Base-by-base conservation (phyloP, 352 stramenopile species). In the Achlya hypogyna region DNA sequence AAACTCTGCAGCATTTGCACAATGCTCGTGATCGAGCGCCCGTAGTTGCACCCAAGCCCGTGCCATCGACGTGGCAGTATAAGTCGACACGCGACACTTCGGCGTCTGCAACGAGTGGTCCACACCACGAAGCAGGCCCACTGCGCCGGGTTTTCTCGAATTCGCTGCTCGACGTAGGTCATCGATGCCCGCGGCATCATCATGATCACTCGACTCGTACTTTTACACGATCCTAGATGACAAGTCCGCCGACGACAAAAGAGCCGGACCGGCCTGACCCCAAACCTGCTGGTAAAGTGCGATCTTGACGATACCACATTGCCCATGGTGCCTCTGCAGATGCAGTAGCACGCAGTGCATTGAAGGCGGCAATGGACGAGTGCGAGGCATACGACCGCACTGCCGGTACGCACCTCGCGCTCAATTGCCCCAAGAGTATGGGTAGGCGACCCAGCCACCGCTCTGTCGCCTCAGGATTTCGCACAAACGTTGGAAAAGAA, bases 1-100 rank as follows among this genome's bases (percentile, higher is more conserved):
- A 67, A 32, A 67, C 60, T 4, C 51, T 67, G 5, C 16, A 45
- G 51, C 60, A 67, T 38, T 49, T 67, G n/a, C 60, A 67, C 1
- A 18, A 54, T 20, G 42, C 59, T 0, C 35, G 59, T 5, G 38
- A 59, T 12, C 51, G 53, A 12, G 42, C 42, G 22, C 18, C 42
- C n/a, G n/a, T n/a, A n/a, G n/a, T 14, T 22, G 14, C 22, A 8
- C 27, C 14, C n/a, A 29, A 35, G 25, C 5, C 31, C 25, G 45
- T 4, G 4, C 12, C 28, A 38, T 20, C n/a, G 54, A 29, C 60
- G 14, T 67, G 60, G 60, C 56, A 38, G 25, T 67, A 67, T 45
- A 60, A 56, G 45, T 34, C 54, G 2, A n/a, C n/a, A n/a, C n/a
- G n/a, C n/a, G n/a, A n/a, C n/a, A n/a, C n/a, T n/a, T n/a, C n/a